Conservation (phyloP, 2,329 filamentous ascomycete species). For the Sporothrix brunneoviolacea region DNA sequence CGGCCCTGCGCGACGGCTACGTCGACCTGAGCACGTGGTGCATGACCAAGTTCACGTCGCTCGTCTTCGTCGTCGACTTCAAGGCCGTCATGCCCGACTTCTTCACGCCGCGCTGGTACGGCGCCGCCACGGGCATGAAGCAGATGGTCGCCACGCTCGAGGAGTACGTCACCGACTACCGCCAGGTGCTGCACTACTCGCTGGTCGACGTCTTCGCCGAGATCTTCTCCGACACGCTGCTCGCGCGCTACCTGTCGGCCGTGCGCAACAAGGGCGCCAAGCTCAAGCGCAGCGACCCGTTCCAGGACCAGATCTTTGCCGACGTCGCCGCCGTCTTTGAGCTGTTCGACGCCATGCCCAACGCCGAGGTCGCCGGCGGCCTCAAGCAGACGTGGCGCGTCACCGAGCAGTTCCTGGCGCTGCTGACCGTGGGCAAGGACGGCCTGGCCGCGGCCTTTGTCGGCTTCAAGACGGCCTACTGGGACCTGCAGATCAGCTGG, state of each 20-base stretch:
- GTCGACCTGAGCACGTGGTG: conserved; percentile 93
- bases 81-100: conserved; percentile 74
- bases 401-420: conserved; percentile 72
- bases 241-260: conserved; percentile 73
- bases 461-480: conserved; percentile 76
- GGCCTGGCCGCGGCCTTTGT: conserved; percentile 72
- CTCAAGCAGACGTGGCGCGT: conserved; percentile 93
- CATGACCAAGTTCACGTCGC: conserved; percentile 74
- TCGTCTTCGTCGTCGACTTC: conserved; percentile 92
- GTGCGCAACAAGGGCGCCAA: conserved; percentile 88
- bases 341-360: conserved; percentile 68
- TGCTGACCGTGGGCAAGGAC: conserved; percentile 72
- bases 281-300: conserved; percentile 80
- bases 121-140: conserved; percentile 70
- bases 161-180: conserved; percentile 88
- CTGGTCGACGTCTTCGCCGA: conserved; percentile 88
- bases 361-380: conserved; percentile 58
- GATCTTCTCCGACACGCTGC: conserved; percentile 85
- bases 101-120: conserved; percentile 88
- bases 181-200: conserved; percentile 74
- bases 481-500: conserved; percentile 93
- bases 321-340: conserved; percentile 86
- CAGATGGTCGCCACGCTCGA: conserved; percentile 93
- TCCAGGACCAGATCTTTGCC: conserved; percentile 87
- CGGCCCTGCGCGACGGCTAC: conserved; percentile 77